phyloP scores from a whole-genome alignment of 2,329 filamentous ascomycete species.

The Colletotrichum phormii region DNA sequence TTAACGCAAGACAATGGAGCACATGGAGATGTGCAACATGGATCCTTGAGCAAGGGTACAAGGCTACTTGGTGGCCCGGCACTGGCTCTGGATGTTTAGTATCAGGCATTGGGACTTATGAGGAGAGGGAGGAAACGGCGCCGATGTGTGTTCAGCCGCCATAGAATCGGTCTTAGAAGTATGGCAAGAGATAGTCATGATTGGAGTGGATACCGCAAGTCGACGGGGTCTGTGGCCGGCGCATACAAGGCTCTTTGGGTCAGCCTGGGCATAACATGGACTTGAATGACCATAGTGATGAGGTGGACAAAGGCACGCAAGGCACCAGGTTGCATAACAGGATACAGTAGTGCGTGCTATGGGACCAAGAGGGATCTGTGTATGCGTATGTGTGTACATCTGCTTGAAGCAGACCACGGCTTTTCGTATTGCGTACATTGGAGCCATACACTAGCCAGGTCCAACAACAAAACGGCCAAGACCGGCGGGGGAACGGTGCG shows the following conservation, averaged over 20 bases:
- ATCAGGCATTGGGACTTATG: slow-evolving; percentile 2
- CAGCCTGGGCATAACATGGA: slow-evolving; percentile 7
- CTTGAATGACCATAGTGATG: slow-evolving; percentile 10
- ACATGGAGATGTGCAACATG: slow-evolving; percentile 36
- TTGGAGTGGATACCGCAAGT: slow-evolving; percentile 32
- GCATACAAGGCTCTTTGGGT: slow-evolving; percentile 13
- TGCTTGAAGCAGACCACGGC: slow-evolving; percentile 21
- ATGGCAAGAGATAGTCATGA: slow-evolving; percentile 33
- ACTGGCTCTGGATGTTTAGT: slow-evolving; percentile 16
- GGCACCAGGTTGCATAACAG: slow-evolving; percentile 30
- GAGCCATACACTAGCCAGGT: slow-evolving; percentile 22
- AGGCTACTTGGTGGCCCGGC: slow-evolving; percentile 24
- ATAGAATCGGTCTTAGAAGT: slow-evolving; percentile 33
- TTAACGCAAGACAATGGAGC: slow-evolving; percentile 34
- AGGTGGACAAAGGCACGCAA: slow-evolving; percentile 25
- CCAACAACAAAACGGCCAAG: slow-evolving; percentile 21
- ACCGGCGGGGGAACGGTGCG: slow-evolving; percentile 25
- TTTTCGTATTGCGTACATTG: slow-evolving; percentile 31
- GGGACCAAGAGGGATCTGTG: slow-evolving; percentile 33
- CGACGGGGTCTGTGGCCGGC: slow-evolving; percentile 32
- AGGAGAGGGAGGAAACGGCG: slow-evolving; percentile 30
- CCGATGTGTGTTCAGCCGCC: slow-evolving; percentile 32
- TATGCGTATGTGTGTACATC: slow-evolving; percentile 7
- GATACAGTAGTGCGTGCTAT: slow-evolving; percentile 33
- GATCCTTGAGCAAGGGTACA: slow-evolving; percentile 17